Evolutionary conservation across 805 yeast genomes (phyloP).

Genomic region (Pichia heedii): DNA sequence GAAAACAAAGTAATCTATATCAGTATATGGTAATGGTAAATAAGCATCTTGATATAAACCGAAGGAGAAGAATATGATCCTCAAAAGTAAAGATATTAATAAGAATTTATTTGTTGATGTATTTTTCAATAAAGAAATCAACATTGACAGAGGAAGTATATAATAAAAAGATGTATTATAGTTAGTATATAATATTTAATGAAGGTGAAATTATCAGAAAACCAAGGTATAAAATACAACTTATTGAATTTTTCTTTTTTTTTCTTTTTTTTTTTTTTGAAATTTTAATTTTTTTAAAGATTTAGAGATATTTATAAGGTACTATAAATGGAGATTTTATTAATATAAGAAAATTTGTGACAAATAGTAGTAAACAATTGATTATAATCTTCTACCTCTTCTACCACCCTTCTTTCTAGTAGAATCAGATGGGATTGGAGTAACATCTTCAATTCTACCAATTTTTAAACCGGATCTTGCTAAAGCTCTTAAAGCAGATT

Average conservation of each 20-base stretch:
- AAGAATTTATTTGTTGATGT: constrained; percentile 6
- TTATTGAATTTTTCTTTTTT: no score
- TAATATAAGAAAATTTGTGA: neutral
- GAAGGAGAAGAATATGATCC: constrained; percentile 60
- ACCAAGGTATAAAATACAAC: no score
- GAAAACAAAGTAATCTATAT: constrained; percentile 88
- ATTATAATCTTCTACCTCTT: constrained; percentile 97
- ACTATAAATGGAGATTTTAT: neutral
- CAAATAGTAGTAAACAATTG: no score
- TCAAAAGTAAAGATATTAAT: constrained; percentile 22
- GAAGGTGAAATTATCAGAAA: no score
- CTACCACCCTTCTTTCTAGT: constrained; percentile 99
- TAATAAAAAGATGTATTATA: neutral
- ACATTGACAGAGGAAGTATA: neutral
- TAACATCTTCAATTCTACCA: constrained; percentile 99
- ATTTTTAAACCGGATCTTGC: constrained; percentile 99
- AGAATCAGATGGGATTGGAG: constrained; percentile 99
- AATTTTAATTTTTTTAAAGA: no score
- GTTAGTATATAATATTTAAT: no score
- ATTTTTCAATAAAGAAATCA: neutral
- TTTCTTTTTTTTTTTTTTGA: no score
- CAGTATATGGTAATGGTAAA: constrained; percentile 81
- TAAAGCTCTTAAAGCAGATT: constrained; percentile 96
- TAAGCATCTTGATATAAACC: constrained; percentile 82
- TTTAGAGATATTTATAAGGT: neutral